Evolutionary conservation across 2,329 filamentous ascomycete species (phyloP).

Genomic region (Beauveria scarabaeidicola): DNA sequence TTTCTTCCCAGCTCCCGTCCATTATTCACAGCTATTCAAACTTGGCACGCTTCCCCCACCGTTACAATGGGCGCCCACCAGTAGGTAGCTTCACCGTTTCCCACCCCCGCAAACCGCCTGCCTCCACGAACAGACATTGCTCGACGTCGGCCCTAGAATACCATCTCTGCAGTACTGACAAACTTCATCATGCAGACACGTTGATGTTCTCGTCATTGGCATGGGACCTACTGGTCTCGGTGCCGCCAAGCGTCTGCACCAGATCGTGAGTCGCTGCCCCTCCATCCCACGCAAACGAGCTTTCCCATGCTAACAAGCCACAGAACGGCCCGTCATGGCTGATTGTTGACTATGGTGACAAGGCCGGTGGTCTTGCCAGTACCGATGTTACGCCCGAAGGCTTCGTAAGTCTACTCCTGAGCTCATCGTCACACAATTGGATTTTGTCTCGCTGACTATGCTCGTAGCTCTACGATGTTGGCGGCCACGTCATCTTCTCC

Average conservation of each 20-base stretch:
- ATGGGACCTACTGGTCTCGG: conserved; percentile 87
- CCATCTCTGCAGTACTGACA: neutral
- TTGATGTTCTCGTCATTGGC: conserved; percentile 89
- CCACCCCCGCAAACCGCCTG: conserved; percentile 3
- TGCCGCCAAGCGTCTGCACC: conserved; percentile 93
- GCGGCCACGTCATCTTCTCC: conserved; percentile 97
- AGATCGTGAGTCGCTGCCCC: conserved; percentile 62
- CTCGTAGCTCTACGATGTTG: conserved; percentile 87
- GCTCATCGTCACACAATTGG: conserved; percentile 2
- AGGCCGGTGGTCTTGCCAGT: conserved; percentile 88
- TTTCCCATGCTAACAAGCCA: conserved; percentile 18
- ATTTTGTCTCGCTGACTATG: conserved; percentile 11
- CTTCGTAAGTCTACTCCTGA: conserved; percentile 64
- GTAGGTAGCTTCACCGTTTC: conserved; percentile 22
- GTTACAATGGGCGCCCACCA: conserved; percentile 32
- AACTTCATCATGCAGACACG: conserved; percentile 48
- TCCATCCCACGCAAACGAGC: conserved; percentile 13
- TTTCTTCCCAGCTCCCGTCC: conserved; percentile 8
- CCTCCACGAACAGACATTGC: neutral
- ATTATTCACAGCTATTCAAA: neutral
- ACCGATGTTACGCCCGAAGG: conserved; percentile 93
- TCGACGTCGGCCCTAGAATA: neutral
- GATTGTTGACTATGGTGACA: conserved; percentile 87
- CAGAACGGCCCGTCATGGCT: conserved; percentile 91
- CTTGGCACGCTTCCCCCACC: conserved; percentile 9